These are phyloP conservation scores for Vinca minor DNA, from an alignment of 257 asterid species.

Conservation along the genomic window DNA sequence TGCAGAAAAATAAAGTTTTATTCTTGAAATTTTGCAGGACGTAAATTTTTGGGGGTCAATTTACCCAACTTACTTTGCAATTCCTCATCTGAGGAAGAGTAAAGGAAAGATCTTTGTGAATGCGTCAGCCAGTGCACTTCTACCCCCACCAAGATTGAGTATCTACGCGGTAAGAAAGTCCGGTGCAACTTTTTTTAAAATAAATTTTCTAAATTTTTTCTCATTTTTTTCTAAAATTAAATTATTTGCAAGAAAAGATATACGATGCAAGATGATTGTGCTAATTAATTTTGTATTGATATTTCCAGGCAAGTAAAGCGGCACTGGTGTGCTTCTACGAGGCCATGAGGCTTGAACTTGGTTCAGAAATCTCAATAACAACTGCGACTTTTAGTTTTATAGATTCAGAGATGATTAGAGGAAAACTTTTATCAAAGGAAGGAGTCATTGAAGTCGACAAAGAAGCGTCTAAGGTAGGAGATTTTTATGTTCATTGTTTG, in stretches of 20 bases:
- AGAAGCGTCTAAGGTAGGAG: too few species aligned
- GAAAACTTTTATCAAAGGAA: constrained; percentile 9
- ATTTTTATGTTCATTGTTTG: too few species aligned
- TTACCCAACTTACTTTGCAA: constrained; percentile 3
- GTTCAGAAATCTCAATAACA: constrained; percentile 20
- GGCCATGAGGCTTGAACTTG: constrained; percentile 16
- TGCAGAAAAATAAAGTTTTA: too few species aligned
- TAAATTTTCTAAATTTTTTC: too few species aligned
- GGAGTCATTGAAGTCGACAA: constrained; percentile 7
- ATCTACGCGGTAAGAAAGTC: constrained; percentile 12
- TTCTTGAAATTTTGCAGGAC: constrained; percentile 13
- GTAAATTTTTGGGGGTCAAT: constrained; percentile 21
- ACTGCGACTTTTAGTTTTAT: constrained; percentile 16
- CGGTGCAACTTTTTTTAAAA: too few species aligned
- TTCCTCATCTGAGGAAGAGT: constrained; percentile 1
- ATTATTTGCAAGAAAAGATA: too few species aligned
- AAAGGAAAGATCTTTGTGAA: constrained; percentile 2
- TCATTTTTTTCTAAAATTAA: too few species aligned
- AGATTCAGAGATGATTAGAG: constrained; percentile 20
- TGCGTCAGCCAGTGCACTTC: neutral
- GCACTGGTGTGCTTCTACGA: constrained; percentile 21
- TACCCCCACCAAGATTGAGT: neutral
- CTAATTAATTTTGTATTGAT: too few species aligned
- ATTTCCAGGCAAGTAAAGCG: constrained; percentile 20
- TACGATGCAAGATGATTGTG: too few species aligned